phyloP scores from a whole-genome alignment of 768 basidiomycete species.

The Sarcodon sp. region DNA sequence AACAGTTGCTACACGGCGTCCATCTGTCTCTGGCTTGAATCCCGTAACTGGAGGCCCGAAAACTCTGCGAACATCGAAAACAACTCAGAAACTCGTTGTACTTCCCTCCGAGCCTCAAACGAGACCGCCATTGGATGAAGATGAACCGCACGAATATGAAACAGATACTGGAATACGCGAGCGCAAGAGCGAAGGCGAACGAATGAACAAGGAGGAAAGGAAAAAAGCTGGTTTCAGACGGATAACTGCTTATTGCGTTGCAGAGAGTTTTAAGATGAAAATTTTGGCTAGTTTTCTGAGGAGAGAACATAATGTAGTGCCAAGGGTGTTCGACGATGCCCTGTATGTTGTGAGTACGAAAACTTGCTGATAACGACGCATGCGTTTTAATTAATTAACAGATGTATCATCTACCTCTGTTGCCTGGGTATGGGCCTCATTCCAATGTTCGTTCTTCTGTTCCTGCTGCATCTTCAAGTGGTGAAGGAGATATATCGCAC shows the following conservation, averaged over 20 bases:
- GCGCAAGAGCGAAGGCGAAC: slow-evolving; percentile 75
- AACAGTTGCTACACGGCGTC: slow-evolving; percentile 9
- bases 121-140: slow-evolving; percentile 38
- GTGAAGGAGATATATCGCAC: slow-evolving; percentile 46
- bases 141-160: slow-evolving; percentile 49
- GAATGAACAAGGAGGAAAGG: slow-evolving; percentile 80
- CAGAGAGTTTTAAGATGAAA: slow-evolving; percentile 79
- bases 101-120: slow-evolving; percentile 88
- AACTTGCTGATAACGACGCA: neutral
- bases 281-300: slow-evolving; percentile 76
- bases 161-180: slow-evolving; percentile 53
- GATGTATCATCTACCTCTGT: slow-evolving; percentile 87
- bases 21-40: slow-evolving; percentile 20
- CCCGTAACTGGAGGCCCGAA: slow-evolving; percentile 23
- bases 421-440: slow-evolving; percentile 83
- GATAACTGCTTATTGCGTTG: slow-evolving; percentile 83
- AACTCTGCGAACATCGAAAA: slow-evolving; percentile 77
- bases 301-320: slow-evolving; percentile 84
- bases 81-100: slow-evolving; percentile 80
- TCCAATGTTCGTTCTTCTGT: slow-evolving; percentile 80
- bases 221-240: slow-evolving; percentile 70
- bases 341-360: slow-evolving; percentile 66
- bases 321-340: slow-evolving; percentile 85
- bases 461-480: slow-evolving; percentile 27
- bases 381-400: slow-evolving; percentile 14